Base-by-base conservation (phyloP, 495 filamentous ascomycete genomes). In the Talaromyces wortmannii region DNA sequence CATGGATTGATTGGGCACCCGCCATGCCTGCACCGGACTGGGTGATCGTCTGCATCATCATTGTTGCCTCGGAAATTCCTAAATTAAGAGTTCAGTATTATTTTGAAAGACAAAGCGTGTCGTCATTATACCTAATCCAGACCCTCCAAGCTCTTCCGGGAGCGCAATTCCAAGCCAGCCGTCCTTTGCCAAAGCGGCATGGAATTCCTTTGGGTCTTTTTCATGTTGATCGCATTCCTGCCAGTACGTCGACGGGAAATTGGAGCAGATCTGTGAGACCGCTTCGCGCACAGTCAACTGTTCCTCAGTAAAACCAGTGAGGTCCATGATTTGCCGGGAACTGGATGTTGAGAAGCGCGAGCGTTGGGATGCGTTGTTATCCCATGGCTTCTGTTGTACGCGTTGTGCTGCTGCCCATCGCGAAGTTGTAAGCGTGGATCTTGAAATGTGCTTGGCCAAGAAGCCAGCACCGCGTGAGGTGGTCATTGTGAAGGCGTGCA, bases 111-210 rank as follows among this genome's bases (percentile, higher is more conserved):
- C 7, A 16, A 23, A 3, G 17, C 4, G 15, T 13, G 44, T 46
- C 3, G 2, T 46, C 44, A 23, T 23, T 52, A 82, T 86, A 63
- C 88, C 89, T 43, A 94, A 69, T 7, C 87, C 86, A 15, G 85
- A 76, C 5, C 88, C 89, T 12, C 89, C 88, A 0, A 89, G 78
- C 7, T 82, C 76, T 64, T 87, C 83, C 0, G 87, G 86, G 16
- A 91, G 70, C 0, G 88, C 87, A 60, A 91, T 90, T 6, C 89
- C 88, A 15, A 94, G 79, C 87, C 88, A 92, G n/a, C 88, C 87
- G 62, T 85, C 86, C 49, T 82, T 81, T n/a, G 88, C 85, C 55
- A 92, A 67, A 0, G 87, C 84, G 3, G 83, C 80, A 63, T 91
- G 87, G 44, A 94, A 82, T 18, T 88, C 84, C 57, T 81, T 77